Conservation (phyloP, 495 filamentous ascomycete species). For the Arthonia radiata region DNA sequence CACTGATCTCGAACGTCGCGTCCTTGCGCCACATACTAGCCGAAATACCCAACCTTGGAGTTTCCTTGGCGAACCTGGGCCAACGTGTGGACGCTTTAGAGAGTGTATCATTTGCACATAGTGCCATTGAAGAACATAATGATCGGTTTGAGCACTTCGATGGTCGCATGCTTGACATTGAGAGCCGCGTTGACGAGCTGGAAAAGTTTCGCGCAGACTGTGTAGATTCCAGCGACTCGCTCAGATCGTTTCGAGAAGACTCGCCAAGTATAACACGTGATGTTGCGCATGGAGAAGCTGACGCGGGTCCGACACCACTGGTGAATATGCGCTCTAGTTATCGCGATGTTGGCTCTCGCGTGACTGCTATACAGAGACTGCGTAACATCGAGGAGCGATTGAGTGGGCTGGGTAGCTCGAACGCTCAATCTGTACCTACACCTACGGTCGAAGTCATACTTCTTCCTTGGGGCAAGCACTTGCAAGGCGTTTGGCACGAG, state of each 20-base stretch:
- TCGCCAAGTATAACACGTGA: too few species aligned
- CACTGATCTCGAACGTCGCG: background rate
- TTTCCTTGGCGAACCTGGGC: conserved; percentile 21
- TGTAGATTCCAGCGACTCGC: too few species aligned
- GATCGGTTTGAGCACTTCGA: conserved; percentile 33
- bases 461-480: conserved; percentile 31
- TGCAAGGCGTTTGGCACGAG: conserved; percentile 42
- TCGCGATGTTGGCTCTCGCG: too few species aligned
- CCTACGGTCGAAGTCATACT: conserved; percentile 43
- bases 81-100: conserved; percentile 34
- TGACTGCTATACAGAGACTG: too few species aligned
- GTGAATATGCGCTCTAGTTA: too few species aligned
- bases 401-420: too few species aligned
- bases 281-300: too few species aligned
- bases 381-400: too few species aligned
- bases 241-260: too few species aligned
- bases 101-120: conserved; percentile 30
- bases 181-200: conserved; percentile 32
- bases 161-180: conserved; percentile 31
- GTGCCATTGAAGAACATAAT: conserved; percentile 29
- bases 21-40: background rate
- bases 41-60: conserved; percentile 10
- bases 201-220: conserved; percentile 18
- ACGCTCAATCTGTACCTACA: too few species aligned
- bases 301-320: too few species aligned